These are phyloP conservation scores for Pinus tabuliformis DNA, from an alignment of 75 land plant species.

Conservation along the genomic window DNA sequence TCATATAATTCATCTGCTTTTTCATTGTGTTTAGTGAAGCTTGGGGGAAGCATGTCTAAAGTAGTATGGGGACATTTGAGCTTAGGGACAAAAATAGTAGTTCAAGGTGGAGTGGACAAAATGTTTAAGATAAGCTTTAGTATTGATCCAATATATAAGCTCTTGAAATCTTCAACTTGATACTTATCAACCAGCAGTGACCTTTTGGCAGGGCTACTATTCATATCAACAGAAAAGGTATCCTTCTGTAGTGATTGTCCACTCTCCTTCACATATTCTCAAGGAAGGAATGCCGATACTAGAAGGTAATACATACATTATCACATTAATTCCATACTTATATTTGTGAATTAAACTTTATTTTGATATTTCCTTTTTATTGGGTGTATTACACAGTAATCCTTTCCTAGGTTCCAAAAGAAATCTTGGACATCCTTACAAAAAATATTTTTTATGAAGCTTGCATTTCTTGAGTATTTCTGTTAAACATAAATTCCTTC, in stretches of 20 bases:
- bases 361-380: too few relatives aligned
- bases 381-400: too few relatives aligned
- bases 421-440: too few relatives aligned
- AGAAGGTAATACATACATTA: constrained; percentile 34
- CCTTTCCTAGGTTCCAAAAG: too few relatives aligned
- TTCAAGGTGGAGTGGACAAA: constrained; percentile 46
- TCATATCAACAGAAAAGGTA: constrained; percentile 54
- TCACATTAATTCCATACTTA: background rate
- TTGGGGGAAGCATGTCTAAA: constrained; percentile 45
- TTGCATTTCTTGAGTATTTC: too few relatives aligned
- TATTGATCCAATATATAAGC: constrained; percentile 31
- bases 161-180: constrained; percentile 56
- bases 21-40: constrained; percentile 11
- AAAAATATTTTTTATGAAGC: too few relatives aligned
- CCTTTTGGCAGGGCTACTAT: constrained; percentile 60
- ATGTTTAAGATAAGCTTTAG: constrained; percentile 39
- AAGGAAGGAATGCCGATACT: constrained; percentile 21
- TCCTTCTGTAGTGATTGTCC: constrained; percentile 63
- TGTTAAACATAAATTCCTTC: too few relatives aligned
- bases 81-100: constrained; percentile 46
- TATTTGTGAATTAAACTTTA: background rate
- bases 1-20: too few relatives aligned
- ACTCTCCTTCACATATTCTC: constrained; percentile 24
- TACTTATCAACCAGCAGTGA: constrained; percentile 61
- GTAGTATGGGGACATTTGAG: constrained; percentile 59